Conservation (phyloP, 352 stramenopile genomes). For the Paralagenidium karlingii region DNA sequence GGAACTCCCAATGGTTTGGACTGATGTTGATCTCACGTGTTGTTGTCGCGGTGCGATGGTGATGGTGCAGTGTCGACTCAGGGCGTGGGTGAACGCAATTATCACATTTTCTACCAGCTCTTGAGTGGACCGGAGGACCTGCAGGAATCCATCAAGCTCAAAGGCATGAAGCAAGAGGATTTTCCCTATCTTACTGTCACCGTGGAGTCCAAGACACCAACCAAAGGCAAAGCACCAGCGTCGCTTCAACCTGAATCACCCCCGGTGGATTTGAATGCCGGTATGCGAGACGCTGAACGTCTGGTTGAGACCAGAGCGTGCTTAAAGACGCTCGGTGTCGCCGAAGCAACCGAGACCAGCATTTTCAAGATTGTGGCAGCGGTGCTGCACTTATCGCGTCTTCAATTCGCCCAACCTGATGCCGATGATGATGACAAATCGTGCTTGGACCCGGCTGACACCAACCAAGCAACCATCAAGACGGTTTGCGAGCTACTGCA, state of each 20-base stretch:
- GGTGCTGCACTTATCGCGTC: conserved; percentile 68
- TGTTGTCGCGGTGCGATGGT: too few relatives aligned
- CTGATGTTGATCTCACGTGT: neutral
- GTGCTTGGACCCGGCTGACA: conserved; percentile 30
- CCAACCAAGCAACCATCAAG: conserved; percentile 29
- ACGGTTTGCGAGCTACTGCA: conserved; percentile 54
- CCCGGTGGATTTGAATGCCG: neutral
- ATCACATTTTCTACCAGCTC: conserved; percentile 99
- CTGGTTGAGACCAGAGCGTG: conserved; percentile 65
- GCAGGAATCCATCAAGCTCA: conserved; percentile 49
- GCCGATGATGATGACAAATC: conserved; percentile 57
- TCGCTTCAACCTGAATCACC: neutral
- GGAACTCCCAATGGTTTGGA: neutral
- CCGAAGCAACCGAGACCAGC: conserved; percentile 49
- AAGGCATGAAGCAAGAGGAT: conserved; percentile 50
- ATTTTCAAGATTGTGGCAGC: conserved; percentile 70
- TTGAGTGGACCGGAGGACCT: conserved; percentile 38
- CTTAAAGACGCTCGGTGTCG: conserved; percentile 65
- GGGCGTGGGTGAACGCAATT: conserved; percentile 92
- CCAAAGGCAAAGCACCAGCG: conserved; percentile 1
- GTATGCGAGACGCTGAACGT: conserved; percentile 54
- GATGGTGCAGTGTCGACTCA: conserved; percentile 87
- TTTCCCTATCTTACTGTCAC: conserved; percentile 67
- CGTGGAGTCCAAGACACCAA: conserved; percentile 21
- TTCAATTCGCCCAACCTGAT: conserved; percentile 36